A percentile compares a stretch with the other conserved stretches of the same genome.
These are phyloP conservation scores for Lentinus polychrous DNA, from an alignment of 1,284 basidiomycete genomes.

Conservation along the genomic window DNA sequence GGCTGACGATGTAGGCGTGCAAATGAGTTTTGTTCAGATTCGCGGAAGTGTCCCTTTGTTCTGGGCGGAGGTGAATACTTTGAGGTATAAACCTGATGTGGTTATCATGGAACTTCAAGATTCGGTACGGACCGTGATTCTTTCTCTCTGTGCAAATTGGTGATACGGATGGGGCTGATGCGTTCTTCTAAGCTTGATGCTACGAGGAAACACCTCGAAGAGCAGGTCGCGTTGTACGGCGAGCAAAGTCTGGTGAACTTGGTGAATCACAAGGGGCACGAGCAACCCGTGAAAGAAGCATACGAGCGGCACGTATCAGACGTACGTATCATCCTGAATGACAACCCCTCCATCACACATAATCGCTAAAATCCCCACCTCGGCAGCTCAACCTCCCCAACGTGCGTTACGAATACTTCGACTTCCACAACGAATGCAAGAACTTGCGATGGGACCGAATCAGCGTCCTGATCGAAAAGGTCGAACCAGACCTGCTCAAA, in stretches of 20 bases:
- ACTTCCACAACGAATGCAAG: conserved; percentile 96
- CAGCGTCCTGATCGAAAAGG: conserved; percentile 70
- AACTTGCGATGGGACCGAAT: conserved; percentile 96
- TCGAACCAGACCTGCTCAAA: conserved; percentile 67
- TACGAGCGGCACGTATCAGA: conserved; percentile 78
- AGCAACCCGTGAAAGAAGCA: conserved; percentile 94
- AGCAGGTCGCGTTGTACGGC: conserved; percentile 76
- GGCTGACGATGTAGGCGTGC: conserved; percentile 47
- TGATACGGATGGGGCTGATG: background rate
- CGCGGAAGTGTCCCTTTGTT: conserved; percentile 92
- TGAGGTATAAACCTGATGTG: conserved; percentile 95
- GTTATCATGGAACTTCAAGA: conserved; percentile 92
- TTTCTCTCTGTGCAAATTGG: conserved; percentile 1
- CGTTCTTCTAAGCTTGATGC: conserved; percentile 49
- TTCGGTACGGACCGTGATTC: conserved; percentile 41
- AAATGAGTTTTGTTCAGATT: conserved; percentile 87
- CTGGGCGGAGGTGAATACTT: conserved; percentile 96
- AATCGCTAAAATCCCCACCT: background rate
- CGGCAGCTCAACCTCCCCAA: conserved; percentile 53
- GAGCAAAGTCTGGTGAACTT: conserved; percentile 84
- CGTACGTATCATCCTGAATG: conserved; percentile 27
- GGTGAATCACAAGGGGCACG: conserved; percentile 93
- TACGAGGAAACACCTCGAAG: conserved; percentile 70
- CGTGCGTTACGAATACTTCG: conserved; percentile 92
- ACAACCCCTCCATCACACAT: conserved; percentile 2